Evolutionary conservation across 2,329 filamentous ascomycete genomes (phyloP), one percentile per base, ranked within the genome.

Genomic region (Gaeumannomyces sp.): DNA sequence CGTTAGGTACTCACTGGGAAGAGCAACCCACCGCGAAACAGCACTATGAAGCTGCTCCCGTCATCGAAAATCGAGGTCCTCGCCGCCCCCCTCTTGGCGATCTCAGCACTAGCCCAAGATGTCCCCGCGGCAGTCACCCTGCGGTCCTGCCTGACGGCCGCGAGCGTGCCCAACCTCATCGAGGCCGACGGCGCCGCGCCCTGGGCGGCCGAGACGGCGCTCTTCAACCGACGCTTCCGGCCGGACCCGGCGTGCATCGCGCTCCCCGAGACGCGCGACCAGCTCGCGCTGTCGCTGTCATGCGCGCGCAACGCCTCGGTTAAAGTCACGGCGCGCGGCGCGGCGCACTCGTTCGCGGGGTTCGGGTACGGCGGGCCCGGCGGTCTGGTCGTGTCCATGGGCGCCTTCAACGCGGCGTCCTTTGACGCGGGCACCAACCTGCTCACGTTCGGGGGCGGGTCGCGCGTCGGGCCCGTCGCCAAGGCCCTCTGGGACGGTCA

Each of bases 281-380:
- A 60, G 28, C 14, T 60, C 19, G 29, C 27, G 22, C 59, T 38
- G 27, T 31, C 28, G 13, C 59, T 60, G 22, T 13, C 27, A 8
- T 60, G 59, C 59, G 59, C 59, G 19, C 59, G 29, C 28, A 16
- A 60, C 22, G 59, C 59, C 29, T 60, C 59, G 27, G 31, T 25
- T 1, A 60, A 35, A 3, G 59, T 25, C 22, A 22, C 59, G 27
- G 59, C 29, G 27, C 59, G 27, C 14, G 59, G 59, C 31, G 59
- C 59, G 14, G 59, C 29, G 10, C 59, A 60, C 59, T 60, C 59
- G 10, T 60, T 60, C 22, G 28, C 27, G 28, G 59, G 28, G 1
- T 60, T 13, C 28, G 59, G 59, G 3, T 60, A 31, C 59, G 59
- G 59, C 27, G 2, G 3, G 14, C 29, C 59, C 1, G 59, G 59